Evolutionary conservation across 495 filamentous ascomycete genomes (phyloP).

Genomic region (Rusavskia elegans): DNA sequence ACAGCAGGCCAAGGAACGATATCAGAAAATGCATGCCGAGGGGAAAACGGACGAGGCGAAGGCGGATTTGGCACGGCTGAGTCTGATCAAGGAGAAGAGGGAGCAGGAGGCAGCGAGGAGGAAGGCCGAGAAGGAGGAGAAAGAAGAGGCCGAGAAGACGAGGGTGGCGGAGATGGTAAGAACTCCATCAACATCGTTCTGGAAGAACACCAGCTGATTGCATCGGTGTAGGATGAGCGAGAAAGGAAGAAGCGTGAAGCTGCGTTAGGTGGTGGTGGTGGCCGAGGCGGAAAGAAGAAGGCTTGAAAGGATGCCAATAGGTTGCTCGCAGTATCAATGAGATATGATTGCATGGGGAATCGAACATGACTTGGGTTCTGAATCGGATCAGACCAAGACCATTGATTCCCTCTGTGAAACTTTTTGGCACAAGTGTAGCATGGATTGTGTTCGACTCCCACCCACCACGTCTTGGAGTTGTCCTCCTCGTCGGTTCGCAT

Average conservation of each 20-base stretch:
- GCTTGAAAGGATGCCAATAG: background rate
- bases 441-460: too few species aligned
- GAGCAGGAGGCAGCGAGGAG: conserved; percentile 71
- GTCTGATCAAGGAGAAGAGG: conserved; percentile 65
- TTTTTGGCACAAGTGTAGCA: too few species aligned
- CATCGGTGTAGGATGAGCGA: conserved; percentile 13
- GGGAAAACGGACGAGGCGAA: conserved; percentile 95
- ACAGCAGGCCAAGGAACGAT: conserved; percentile 73
- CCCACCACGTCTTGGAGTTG: too few species aligned
- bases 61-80: conserved; percentile 75
- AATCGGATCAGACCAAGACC: too few species aligned
- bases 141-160: conserved; percentile 40
- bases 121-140: conserved; percentile 67
- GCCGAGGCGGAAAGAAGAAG: conserved; percentile 11
- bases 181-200: background rate
- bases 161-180: conserved; percentile 15
- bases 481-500: too few species aligned
- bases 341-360: too few species aligned
- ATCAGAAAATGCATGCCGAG: conserved; percentile 84
- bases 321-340: too few species aligned
- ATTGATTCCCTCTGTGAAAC: too few species aligned
- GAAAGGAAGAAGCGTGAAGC: conserved; percentile 21
- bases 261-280: conserved; percentile 8
- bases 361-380: too few species aligned
- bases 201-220: conserved; percentile 4